phyloP scores from a whole-genome alignment of 2,329 filamentous ascomycete species.

The Colletotrichum lini region DNA sequence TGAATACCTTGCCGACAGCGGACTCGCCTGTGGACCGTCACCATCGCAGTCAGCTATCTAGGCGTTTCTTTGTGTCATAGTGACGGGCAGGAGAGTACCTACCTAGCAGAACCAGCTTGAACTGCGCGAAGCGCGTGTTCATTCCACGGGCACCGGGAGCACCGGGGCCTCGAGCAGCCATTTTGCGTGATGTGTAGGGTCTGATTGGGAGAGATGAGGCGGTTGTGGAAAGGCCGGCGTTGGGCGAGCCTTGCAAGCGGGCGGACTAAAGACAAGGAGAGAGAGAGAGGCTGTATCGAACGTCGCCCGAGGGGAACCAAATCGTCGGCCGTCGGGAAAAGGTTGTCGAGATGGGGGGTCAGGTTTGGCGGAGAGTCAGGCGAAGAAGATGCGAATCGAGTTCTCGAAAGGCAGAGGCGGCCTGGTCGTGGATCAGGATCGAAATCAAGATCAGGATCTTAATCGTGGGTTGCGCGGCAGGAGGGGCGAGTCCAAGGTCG shows the following conservation, averaged over 20 bases:
- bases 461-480: conserved; percentile 33
- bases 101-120: conserved; percentile 98
- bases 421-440: conserved; percentile 21
- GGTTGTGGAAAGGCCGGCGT: conserved; percentile 11
- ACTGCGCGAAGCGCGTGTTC: conserved; percentile 95
- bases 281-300: conserved; percentile 15
- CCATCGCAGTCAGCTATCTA: conserved; percentile 21
- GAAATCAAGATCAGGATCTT: no score
- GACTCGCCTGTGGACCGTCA: conserved; percentile 83
- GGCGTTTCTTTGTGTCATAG: conserved; percentile 11
- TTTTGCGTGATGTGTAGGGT: conserved; percentile 60
- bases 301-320: conserved; percentile 19
- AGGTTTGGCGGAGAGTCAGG: background rate
- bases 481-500: conserved; percentile 25
- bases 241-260: conserved; percentile 15
- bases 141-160: conserved; percentile 70
- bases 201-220: conserved; percentile 45
- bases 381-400: conserved; percentile 4
- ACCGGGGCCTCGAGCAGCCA: conserved; percentile 82
- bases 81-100: conserved; percentile 55
- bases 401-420: background rate
- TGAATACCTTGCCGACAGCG: conserved; percentile 95
- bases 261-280: background rate
- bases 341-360: conserved; percentile 10
- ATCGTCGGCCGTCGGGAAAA: conserved; percentile 6